Conservation (phyloP, 2,329 filamentous ascomycete species). For the Beauveria australis region DNA sequence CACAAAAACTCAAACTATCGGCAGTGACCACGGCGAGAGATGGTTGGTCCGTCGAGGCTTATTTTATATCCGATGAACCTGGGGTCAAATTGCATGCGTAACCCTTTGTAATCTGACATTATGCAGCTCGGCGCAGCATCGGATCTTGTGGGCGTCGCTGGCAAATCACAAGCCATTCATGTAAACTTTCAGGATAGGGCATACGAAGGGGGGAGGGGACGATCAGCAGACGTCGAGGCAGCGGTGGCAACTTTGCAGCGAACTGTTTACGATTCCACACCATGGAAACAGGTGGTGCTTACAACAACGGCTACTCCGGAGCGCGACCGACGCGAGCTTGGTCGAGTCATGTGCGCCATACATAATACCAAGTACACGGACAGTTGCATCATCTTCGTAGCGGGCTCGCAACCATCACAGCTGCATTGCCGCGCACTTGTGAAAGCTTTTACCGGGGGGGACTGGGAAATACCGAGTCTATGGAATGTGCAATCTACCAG, state of each 20-base stretch:
- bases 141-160: neutral
- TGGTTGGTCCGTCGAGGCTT: neutral
- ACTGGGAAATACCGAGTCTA: neutral
- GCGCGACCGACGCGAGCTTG: neutral
- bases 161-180: neutral
- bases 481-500: neutral
- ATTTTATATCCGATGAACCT: constrained; percentile 2
- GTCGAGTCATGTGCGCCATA: neutral
- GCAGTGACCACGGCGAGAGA: neutral
- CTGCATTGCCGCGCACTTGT: neutral
- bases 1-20: too few relatives aligned
- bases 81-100: constrained; percentile 1
- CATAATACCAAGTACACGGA: neutral
- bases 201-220: neutral
- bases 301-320: neutral
- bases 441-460: too few relatives aligned
- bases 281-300: neutral
- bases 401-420: neutral
- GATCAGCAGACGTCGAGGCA: neutral
- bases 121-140: constrained; percentile 5
- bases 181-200: neutral
- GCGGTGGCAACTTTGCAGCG: neutral
- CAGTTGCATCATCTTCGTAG: neutral
- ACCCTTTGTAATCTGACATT: constrained; percentile 5
- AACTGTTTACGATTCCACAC: neutral